Evolutionary conservation across 2,329 filamentous ascomycete species (phyloP).

Genomic region (Claviceps monticola): DNA sequence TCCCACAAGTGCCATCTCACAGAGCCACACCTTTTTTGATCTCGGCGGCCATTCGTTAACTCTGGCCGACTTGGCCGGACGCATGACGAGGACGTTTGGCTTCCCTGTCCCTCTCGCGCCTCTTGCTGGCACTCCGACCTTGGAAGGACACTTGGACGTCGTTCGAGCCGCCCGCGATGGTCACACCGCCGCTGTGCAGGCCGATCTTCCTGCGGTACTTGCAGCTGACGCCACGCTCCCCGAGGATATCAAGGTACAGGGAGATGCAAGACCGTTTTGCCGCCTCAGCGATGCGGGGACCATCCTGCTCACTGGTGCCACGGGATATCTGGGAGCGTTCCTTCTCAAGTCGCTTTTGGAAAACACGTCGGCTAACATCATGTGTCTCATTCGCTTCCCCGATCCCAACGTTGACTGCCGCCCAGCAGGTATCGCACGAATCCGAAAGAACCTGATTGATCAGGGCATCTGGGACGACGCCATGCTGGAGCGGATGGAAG

Average conservation of each 20-base stretch:
- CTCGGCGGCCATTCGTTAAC: conserved; percentile 66
- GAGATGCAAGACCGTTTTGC: conserved; percentile 36
- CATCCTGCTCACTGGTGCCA: conserved; percentile 60
- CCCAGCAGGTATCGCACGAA: conserved; percentile 54
- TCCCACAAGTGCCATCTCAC: conserved; percentile 47
- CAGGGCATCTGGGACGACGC: conserved; percentile 64
- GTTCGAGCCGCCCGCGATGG: conserved; percentile 59
- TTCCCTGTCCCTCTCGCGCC: conserved; percentile 59
- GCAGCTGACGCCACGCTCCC: conserved; percentile 53
- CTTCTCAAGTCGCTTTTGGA: conserved; percentile 55
- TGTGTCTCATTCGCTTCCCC: conserved; percentile 60
- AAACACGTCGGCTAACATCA: conserved; percentile 51
- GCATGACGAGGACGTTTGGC: conserved; percentile 54
- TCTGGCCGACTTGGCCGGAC: conserved; percentile 63
- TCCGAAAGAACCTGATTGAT: conserved; percentile 65
- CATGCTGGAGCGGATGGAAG: conserved; percentile 64
- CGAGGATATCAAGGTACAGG: conserved; percentile 50
- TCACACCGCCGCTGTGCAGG: conserved; percentile 60
- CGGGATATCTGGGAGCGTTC: conserved; percentile 65
- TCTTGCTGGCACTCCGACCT: conserved; percentile 56
- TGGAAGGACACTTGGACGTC: conserved; percentile 58
- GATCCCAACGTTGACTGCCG: conserved; percentile 51
- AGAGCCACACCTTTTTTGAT: conserved; percentile 67
- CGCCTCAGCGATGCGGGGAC: conserved; percentile 52
- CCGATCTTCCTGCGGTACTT: conserved; percentile 57